phyloP scores from a whole-genome alignment of 2,329 filamentous ascomycete species.

The Cyphellophora attinorum region DNA sequence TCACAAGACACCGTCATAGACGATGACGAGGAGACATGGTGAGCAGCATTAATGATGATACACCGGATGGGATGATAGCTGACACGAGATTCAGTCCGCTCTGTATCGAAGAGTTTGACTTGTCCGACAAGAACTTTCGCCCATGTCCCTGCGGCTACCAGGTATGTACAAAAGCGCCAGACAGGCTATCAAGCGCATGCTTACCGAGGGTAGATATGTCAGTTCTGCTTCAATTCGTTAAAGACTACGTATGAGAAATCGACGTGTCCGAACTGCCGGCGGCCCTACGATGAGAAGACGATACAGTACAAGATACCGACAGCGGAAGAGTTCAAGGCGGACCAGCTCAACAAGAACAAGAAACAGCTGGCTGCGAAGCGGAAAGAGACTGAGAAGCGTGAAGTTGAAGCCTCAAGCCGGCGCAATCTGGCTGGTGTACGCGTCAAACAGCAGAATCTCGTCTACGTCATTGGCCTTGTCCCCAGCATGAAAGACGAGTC shows the following conservation, averaged over 20 bases:
- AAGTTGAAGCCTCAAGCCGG: conserved; percentile 88
- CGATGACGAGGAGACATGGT: conserved; percentile 41
- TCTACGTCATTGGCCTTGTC: conserved; percentile 92
- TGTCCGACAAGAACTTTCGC: conserved; percentile 92
- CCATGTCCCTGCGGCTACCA: conserved; percentile 98
- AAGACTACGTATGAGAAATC: conserved; percentile 92
- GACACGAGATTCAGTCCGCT: conserved; percentile 58
- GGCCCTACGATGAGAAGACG: conserved; percentile 91
- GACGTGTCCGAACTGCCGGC: conserved; percentile 90
- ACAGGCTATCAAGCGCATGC: too few species aligned
- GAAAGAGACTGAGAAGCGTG: conserved; percentile 91
- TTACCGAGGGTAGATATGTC: conserved; percentile 79
- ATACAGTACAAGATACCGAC: conserved; percentile 96
- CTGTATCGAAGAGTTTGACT: conserved; percentile 97
- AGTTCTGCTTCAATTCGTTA: conserved; percentile 99
- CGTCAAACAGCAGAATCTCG: conserved; percentile 96
- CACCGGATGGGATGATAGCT: conserved; percentile 2
- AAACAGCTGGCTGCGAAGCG: conserved; percentile 85
- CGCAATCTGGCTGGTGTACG: conserved; percentile 93
- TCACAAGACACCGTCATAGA: conserved; percentile 40
- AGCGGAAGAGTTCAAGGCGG: conserved; percentile 56
- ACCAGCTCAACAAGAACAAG: conserved; percentile 20
- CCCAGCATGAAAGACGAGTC: conserved; percentile 89
- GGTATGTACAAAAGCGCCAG: conserved; percentile 48
- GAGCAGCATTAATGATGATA: conserved; percentile 13